These are phyloP conservation scores for Yamadazyma spencermartinsiae DNA, from an alignment of 1,139 yeast species.

Conservation along the genomic window DNA sequence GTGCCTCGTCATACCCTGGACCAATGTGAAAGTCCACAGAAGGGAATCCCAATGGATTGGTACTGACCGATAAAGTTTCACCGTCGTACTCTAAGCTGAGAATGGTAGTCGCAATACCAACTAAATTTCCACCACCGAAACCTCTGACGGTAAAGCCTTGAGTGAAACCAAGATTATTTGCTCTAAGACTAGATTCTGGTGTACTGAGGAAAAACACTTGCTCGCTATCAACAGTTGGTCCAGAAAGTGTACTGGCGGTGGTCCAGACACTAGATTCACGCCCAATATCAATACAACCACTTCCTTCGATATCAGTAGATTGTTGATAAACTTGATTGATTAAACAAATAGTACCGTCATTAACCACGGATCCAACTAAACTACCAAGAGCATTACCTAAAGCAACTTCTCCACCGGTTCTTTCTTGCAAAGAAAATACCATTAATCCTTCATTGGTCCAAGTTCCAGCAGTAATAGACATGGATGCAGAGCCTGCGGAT, in stretches of 20 bases:
- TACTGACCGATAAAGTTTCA: constrained; percentile 9
- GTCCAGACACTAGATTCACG: constrained; percentile 22
- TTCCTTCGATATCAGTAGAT: constrained; percentile 25
- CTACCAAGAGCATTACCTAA: constrained; percentile 20
- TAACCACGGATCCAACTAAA: constrained; percentile 19
- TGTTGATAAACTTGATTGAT: constrained; percentile 25
- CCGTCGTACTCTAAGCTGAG: constrained; percentile 13
- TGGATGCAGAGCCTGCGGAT: constrained; percentile 5
- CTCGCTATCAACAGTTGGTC: constrained; percentile 13
- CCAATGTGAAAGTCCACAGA: constrained; percentile 21
- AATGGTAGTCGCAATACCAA: constrained; percentile 23
- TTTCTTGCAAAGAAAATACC: constrained; percentile 20
- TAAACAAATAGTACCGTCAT: constrained; percentile 34
- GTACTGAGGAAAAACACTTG: constrained; percentile 27
- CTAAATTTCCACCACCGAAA: constrained; percentile 31
- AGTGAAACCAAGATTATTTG: constrained; percentile 18
- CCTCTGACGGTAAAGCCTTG: constrained; percentile 30
- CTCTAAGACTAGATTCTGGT: constrained; percentile 20
- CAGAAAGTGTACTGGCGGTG: constrained; percentile 17
- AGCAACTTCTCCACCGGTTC: constrained; percentile 19
- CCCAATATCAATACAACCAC: constrained; percentile 31
- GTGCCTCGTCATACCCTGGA: constrained; percentile 19
- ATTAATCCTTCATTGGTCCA: constrained; percentile 30
- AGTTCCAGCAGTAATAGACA: constrained; percentile 11
- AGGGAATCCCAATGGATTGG: constrained; percentile 5